Evolutionary conservation across 352 stramenopile genomes (phyloP).

Genomic region (Phytophthora brassicae): DNA sequence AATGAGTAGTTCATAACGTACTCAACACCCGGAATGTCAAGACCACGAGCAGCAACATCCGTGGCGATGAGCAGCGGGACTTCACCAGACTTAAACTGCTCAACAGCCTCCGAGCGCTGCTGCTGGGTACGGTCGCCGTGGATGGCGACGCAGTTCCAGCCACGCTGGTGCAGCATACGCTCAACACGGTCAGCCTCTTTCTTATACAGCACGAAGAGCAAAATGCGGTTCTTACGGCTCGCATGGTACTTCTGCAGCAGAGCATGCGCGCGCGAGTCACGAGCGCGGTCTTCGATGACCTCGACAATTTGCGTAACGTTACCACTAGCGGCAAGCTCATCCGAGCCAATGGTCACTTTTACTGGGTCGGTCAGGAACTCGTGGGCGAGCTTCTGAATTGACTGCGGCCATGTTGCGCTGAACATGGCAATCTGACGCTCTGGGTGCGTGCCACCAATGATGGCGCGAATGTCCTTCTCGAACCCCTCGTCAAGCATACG

Average conservation of each 20-base stretch:
- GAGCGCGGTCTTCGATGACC: conserved; percentile 97
- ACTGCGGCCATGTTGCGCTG: conserved; percentile 98
- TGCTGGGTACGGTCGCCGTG: conserved; percentile 97
- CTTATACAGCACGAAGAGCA: conserved; percentile 99
- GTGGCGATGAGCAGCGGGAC: conserved; percentile 97
- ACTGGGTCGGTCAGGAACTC: conserved; percentile 99
- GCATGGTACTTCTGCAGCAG: conserved; percentile 93
- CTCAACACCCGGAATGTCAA: conserved; percentile 98
- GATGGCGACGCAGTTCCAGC: conserved; percentile 94
- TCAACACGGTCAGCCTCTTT: conserved; percentile 96
- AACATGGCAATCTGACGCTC: conserved; percentile 99
- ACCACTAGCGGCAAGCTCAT: conserved; percentile 96
- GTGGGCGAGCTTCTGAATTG: conserved; percentile 95
- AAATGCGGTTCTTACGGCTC: conserved; percentile 90
- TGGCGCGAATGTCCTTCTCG: conserved; percentile 98
- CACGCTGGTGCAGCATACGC: conserved; percentile 92
- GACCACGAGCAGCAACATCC: conserved; percentile 96
- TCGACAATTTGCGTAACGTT: conserved; percentile 98
- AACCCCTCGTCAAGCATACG: conserved; percentile 99
- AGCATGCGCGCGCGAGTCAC: conserved; percentile 96
- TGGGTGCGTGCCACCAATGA: conserved; percentile 98
- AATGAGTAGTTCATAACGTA: conserved; percentile 98
- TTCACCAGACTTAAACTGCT: conserved; percentile 90
- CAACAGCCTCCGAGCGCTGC: conserved; percentile 93
- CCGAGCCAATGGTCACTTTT: conserved; percentile 98